Percentiles rank a stretch among this genome's conserved stretches.
These are phyloP conservation scores for Penicillium goetzii DNA, from an alignment of 495 filamentous ascomycete genomes.

Conservation along the genomic window DNA sequence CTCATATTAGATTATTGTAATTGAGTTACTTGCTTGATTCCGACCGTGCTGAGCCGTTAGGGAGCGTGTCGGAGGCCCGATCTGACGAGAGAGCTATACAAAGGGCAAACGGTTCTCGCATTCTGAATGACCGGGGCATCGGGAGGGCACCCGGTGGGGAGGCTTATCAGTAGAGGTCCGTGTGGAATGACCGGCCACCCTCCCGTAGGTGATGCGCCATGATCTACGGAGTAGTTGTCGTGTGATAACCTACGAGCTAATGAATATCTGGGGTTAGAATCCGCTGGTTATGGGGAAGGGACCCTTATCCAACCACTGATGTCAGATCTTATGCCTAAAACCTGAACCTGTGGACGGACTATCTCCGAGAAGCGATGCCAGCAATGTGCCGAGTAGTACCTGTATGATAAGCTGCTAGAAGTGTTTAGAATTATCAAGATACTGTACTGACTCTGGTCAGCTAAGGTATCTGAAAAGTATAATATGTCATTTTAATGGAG, in stretches of 20 bases:
- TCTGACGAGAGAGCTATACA: background rate
- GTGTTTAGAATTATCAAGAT: background rate
- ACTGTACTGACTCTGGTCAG: background rate
- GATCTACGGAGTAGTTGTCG: background rate
- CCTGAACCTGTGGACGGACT: background rate
- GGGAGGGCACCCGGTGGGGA: slow-evolving; percentile 3
- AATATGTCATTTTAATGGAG: background rate
- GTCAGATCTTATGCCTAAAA: background rate
- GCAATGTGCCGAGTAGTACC: background rate
- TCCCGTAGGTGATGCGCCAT: background rate
- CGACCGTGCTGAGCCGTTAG: too few species aligned
- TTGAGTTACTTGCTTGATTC: too few species aligned
- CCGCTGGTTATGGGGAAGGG: background rate
- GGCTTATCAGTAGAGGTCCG: slow-evolving; percentile 2
- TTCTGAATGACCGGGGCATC: too few species aligned
- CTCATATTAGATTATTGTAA: too few species aligned
- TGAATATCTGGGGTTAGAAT: background rate
- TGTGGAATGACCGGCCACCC: background rate
- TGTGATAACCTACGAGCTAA: background rate
- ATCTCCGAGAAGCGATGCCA: background rate
- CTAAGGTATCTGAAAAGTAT: background rate
- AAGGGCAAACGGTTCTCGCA: too few species aligned
- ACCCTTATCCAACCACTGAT: background rate
- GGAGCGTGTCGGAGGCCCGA: too few species aligned
- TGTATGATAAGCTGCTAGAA: background rate